A percentile compares a stretch with the other conserved stretches of the same genome.
These are phyloP conservation scores for Colletotrichum endophyticum DNA, from an alignment of 2,329 filamentous ascomycete species.

Conservation along the genomic window DNA sequence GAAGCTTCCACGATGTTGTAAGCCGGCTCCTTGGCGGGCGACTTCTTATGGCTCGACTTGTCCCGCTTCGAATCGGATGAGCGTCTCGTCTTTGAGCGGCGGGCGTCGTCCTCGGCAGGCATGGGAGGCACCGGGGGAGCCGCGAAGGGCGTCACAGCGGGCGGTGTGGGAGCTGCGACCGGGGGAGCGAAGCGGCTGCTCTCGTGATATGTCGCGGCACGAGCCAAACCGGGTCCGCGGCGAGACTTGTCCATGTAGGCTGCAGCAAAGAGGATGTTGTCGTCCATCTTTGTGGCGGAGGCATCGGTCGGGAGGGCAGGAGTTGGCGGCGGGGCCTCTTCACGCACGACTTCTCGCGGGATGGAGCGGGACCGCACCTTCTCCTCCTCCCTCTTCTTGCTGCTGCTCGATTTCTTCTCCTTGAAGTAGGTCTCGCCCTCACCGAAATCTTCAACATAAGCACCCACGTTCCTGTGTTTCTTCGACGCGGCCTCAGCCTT, in stretches of 20 bases:
- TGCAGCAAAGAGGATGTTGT: slow-evolving; percentile 13
- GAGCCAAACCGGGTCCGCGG: background rate
- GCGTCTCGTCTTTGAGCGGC: slow-evolving; percentile 22
- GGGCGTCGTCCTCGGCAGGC: slow-evolving; percentile 16
- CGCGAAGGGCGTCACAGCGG: background rate
- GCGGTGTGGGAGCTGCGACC: slow-evolving; percentile 14
- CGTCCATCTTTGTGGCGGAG: background rate
- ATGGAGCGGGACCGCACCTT: slow-evolving; percentile 14
- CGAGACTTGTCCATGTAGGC: slow-evolving; percentile 19
- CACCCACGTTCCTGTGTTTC: slow-evolving; percentile 23
- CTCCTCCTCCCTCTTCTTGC: slow-evolving; percentile 39
- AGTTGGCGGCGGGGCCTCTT: background rate
- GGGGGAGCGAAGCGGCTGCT: background rate
- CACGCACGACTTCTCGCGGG: background rate
- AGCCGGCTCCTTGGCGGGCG: slow-evolving; percentile 7
- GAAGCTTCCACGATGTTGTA: slow-evolving; percentile 29
- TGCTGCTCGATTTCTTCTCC: slow-evolving; percentile 41
- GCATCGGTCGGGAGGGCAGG: background rate
- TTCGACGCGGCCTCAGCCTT: slow-evolving; percentile 33
- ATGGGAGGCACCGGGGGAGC: slow-evolving; percentile 3
- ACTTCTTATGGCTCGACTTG: slow-evolving; percentile 22
- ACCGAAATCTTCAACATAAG: slow-evolving; percentile 39
- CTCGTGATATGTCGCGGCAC: slow-evolving; percentile 6
- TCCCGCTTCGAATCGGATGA: slow-evolving; percentile 22
- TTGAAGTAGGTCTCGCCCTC: slow-evolving; percentile 30